Evolutionary conservation across 306 rosid genomes (phyloP).

Genomic region (Quercus mongolica): DNA sequence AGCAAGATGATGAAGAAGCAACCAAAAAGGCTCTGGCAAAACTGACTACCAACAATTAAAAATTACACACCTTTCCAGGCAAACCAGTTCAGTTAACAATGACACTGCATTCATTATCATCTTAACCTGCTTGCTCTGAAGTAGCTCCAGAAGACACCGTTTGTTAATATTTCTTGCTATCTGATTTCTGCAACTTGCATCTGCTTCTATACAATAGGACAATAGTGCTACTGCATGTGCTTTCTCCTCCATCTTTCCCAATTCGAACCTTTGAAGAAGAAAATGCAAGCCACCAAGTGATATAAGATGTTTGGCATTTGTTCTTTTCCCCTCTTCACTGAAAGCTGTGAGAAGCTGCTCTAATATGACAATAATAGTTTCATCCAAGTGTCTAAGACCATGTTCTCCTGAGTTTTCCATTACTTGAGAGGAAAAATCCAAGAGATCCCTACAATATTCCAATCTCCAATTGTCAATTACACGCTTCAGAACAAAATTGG

Average conservation of each 20-base stretch:
- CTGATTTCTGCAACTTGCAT: slow-evolving; percentile 44
- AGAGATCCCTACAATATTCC: slow-evolving; percentile 39
- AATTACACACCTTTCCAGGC: slow-evolving; percentile 48
- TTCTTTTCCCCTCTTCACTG: slow-evolving; percentile 42
- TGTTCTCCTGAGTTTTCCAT: slow-evolving; percentile 26
- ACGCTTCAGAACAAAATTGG: slow-evolving; percentile 65
- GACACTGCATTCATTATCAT: slow-evolving; percentile 44
- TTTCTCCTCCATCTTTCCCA: slow-evolving; percentile 58
- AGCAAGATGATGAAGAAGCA: no score
- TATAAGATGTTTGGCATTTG: slow-evolving; percentile 50
- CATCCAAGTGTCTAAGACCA: slow-evolving; percentile 27
- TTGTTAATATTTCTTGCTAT: slow-evolving; percentile 48
- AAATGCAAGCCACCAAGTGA: slow-evolving; percentile 51
- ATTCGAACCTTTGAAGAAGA: slow-evolving; percentile 53
- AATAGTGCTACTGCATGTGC: slow-evolving; percentile 42
- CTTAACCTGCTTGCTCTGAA: slow-evolving; percentile 47
- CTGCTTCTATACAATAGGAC: slow-evolving; percentile 47
- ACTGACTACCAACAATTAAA: neutral
- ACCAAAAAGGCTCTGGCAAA: neutral
- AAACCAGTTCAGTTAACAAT: slow-evolving; percentile 53
- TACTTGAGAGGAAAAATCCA: slow-evolving; percentile 44
- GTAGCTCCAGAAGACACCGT: slow-evolving; percentile 57
- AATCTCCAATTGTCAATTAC: slow-evolving; percentile 70
- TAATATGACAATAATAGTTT: slow-evolving; percentile 39
- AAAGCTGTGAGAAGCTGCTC: slow-evolving; percentile 47